Evolutionary conservation across 768 basidiomycete genomes (phyloP).

Genomic region (Amanita brunnescens): DNA sequence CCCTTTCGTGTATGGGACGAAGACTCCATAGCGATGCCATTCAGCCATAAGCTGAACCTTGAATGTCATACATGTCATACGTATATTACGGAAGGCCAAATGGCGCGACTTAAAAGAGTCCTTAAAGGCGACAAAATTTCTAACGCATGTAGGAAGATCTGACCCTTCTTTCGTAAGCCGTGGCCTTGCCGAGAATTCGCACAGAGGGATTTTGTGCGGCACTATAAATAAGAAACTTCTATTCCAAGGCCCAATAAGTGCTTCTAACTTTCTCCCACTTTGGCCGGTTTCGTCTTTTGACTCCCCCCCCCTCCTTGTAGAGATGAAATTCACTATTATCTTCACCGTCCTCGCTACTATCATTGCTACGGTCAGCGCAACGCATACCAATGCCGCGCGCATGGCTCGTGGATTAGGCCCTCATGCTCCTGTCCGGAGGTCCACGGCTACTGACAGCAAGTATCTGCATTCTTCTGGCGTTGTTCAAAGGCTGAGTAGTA

Average conservation of each 20-base stretch:
- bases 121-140: too few relatives aligned
- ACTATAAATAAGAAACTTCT: not conserved
- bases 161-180: constrained; percentile 10
- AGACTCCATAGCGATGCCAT: too few relatives aligned
- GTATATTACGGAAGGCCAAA: too few relatives aligned
- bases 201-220: too few relatives aligned
- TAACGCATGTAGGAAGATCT: not conserved
- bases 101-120: too few relatives aligned
- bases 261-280: constrained; percentile 1
- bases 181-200: not conserved
- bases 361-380: constrained; percentile 26
- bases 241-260: not conserved
- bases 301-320: constrained; percentile 8
- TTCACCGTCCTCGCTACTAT: constrained; percentile 30
- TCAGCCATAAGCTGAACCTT: too few relatives aligned
- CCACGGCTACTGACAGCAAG: constrained; percentile 24
- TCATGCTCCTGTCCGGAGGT: constrained; percentile 33
- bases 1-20: too few relatives aligned
- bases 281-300: constrained; percentile 6
- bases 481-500: not conserved
- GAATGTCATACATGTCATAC: too few relatives aligned
- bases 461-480: not conserved
- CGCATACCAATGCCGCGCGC: constrained; percentile 42
- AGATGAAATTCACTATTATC: constrained; percentile 34
- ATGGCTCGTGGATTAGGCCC: constrained; percentile 47